Conservation (phyloP, 2,329 filamentous ascomycete genomes). For the Lecanosticta acicola region DNA sequence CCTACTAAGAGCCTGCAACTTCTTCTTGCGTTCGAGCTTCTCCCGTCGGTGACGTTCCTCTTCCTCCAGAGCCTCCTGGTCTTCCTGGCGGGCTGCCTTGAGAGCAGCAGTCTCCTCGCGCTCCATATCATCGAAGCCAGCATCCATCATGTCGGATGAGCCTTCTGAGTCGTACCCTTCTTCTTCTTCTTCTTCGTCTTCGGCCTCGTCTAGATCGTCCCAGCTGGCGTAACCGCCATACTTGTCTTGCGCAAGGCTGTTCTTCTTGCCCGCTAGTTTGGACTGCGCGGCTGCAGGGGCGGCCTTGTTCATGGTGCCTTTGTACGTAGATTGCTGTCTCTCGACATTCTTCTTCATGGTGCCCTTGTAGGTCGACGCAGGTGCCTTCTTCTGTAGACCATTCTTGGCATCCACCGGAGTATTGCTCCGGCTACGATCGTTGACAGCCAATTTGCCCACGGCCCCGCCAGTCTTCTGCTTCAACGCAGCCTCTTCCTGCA, state of each 20-base stretch:
- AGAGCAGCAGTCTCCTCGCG: conserved; percentile 62
- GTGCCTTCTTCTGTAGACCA: conserved; percentile 27
- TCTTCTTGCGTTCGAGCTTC: conserved; percentile 51
- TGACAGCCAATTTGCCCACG: conserved; percentile 11
- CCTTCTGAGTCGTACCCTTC: conserved; percentile 75
- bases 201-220: conserved; percentile 38
- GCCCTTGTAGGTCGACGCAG: conserved; percentile 37
- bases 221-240: conserved; percentile 38
- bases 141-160: conserved; percentile 58
- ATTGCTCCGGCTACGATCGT: conserved; percentile 29
- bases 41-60: conserved; percentile 58
- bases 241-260: conserved; percentile 29
- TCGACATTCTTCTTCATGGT: conserved; percentile 31
- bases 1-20: conserved; percentile 34
- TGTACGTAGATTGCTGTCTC: conserved; percentile 30
- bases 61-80: conserved; percentile 57
- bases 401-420: conserved; percentile 22
- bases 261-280: conserved; percentile 32
- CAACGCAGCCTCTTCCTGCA: conserved; percentile 39
- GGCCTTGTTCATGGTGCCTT: conserved; percentile 44
- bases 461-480: conserved; percentile 39
- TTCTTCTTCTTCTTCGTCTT: conserved; percentile 56
- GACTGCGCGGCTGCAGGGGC: conserved; percentile 34
- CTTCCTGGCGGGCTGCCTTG: conserved; percentile 59
- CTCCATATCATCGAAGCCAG: conserved; percentile 67